phyloP scores from a whole-genome alignment of 208 protist genomes.

The Angomonas desouzai region DNA sequence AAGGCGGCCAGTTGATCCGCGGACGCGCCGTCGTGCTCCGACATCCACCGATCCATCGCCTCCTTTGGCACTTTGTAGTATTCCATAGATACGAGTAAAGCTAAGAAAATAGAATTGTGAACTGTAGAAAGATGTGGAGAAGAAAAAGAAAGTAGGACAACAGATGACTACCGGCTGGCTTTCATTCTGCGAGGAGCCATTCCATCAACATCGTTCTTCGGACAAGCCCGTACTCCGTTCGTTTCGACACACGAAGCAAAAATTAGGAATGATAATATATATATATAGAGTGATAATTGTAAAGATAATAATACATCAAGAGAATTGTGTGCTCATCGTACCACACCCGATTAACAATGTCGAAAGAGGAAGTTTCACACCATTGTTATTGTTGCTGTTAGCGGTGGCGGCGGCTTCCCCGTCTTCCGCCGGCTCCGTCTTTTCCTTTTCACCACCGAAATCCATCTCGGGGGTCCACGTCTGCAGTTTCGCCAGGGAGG shows the following conservation, averaged over 20 bases:
- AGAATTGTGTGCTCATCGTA: not conserved
- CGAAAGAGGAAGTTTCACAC: not conserved
- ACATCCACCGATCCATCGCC: conserved; percentile 3
- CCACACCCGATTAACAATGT: not conserved
- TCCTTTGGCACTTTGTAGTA: conserved; percentile 4
- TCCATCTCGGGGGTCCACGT: not conserved
- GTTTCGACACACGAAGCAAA: too few species aligned
- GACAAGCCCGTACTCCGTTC: too few species aligned
- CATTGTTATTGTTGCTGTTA: too few species aligned
- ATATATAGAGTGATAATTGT: not conserved
- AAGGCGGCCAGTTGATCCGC: not conserved
- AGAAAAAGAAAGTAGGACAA: too few species aligned
- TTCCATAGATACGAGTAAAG: not conserved
- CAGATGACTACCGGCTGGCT: too few species aligned
- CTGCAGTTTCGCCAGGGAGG: not conserved
- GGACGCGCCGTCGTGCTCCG: not conserved
- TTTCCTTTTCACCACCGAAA: not conserved
- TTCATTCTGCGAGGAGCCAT: too few species aligned
- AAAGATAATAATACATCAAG: conserved; percentile 1
- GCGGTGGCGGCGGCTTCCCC: not conserved
- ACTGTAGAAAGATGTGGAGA: too few species aligned
- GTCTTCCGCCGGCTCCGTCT: not conserved
- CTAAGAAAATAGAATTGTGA: too few species aligned
- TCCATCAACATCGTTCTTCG: too few species aligned
- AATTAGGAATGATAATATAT: too few species aligned